phyloP scores from a whole-genome alignment of 169 alveolate species.

The Eimeria praecox region DNA sequence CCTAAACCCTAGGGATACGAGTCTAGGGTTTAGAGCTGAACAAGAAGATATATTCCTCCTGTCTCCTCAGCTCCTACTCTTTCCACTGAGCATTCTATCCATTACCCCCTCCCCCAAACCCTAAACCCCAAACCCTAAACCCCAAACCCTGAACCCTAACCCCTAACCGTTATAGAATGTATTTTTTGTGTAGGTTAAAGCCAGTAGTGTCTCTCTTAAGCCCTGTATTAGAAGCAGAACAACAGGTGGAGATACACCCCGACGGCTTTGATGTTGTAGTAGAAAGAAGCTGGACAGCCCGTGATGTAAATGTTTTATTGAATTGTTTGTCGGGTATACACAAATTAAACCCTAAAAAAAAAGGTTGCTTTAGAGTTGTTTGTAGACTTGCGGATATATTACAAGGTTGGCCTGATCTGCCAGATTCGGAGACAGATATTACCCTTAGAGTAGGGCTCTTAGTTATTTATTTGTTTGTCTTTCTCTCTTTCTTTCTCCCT shows the following conservation, averaged over 20 bases:
- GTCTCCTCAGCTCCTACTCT: too few relatives aligned
- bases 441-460: slow-evolving; percentile 24
- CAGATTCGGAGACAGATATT: slow-evolving; percentile 54
- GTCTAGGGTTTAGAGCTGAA: too few relatives aligned
- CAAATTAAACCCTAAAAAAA: slow-evolving; percentile 42
- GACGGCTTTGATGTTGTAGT: slow-evolving; percentile 50
- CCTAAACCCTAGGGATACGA: not conserved
- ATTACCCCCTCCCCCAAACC: slow-evolving; percentile 21
- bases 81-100: too few relatives aligned
- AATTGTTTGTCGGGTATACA: slow-evolving; percentile 30
- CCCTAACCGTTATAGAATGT: not conserved
- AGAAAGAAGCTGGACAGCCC: slow-evolving; percentile 72
- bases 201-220: slow-evolving; percentile 49
- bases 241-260: slow-evolving; percentile 6
- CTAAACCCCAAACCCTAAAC: not conserved
- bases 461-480: not conserved
- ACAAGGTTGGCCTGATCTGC: slow-evolving; percentile 68
- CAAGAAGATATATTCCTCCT: too few relatives aligned
- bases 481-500: too few relatives aligned
- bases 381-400: slow-evolving; percentile 67
- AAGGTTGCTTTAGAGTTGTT: slow-evolving; percentile 59
- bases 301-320: slow-evolving; percentile 6
- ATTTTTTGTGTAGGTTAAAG: not conserved
- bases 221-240: slow-evolving; percentile 20
- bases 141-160: slow-evolving; percentile 18